These are phyloP conservation scores for Auricularia sp. DNA, from an alignment of 768 basidiomycete species.

Conservation along the genomic window DNA sequence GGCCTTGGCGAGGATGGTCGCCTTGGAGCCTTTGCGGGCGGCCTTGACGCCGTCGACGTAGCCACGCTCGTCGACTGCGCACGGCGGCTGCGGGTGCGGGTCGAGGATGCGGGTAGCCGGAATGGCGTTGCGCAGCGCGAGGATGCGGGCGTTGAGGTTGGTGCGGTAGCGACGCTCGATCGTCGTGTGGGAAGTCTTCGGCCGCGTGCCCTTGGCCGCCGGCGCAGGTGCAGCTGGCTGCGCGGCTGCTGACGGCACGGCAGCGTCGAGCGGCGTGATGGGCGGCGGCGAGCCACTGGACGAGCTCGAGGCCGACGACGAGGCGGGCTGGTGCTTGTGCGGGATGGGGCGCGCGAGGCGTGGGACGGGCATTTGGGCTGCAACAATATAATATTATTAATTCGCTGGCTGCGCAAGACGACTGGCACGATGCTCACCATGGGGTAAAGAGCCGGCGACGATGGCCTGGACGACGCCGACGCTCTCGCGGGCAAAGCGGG, in stretches of 20 bases:
- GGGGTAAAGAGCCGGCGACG: background rate
- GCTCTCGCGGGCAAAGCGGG: conserved; percentile 7
- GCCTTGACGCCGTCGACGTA: conserved; percentile 90
- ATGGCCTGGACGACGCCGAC: conserved; percentile 1
- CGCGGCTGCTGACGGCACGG: conserved; percentile 8
- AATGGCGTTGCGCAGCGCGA: conserved; percentile 68
- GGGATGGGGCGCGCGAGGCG: background rate
- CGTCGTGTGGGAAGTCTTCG: conserved; percentile 86
- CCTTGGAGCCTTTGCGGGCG: conserved; percentile 84
- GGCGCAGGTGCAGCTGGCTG: background rate
- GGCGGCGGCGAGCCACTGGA: background rate
- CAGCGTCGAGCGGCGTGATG: background rate
- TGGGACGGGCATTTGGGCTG: background rate
- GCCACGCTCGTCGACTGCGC: conserved; percentile 54
- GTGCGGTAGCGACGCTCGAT: conserved; percentile 85
- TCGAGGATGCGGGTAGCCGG: conserved; percentile 77
- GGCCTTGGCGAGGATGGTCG: conserved; percentile 81
- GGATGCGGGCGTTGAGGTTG: conserved; percentile 80
- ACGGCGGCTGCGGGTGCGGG: conserved; percentile 25
- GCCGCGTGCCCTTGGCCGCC: conserved; percentile 28
- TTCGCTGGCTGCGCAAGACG: background rate
- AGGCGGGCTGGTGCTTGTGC: background rate
- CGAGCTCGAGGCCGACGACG: background rate
- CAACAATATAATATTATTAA: background rate
- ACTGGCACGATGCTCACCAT: background rate